phyloP scores from a whole-genome alignment of 352 stramenopile species.

The Globisporangium iwayamae region DNA sequence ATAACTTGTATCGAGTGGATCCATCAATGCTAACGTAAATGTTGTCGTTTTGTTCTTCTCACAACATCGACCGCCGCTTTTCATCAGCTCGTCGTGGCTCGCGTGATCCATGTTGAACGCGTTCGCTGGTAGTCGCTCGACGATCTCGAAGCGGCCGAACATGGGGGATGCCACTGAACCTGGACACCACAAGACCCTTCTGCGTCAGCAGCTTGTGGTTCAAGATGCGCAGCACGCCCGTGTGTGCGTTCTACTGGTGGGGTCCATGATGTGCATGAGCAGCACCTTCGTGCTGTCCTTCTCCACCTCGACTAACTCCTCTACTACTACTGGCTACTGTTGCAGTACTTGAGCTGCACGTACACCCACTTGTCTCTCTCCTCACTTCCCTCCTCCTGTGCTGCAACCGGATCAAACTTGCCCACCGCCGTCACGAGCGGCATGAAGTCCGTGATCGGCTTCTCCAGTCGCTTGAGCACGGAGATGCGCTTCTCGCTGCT shows the following conservation, averaged over 20 bases:
- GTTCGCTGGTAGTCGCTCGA: constrained; percentile 39
- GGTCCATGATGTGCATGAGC: too few species aligned
- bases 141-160: constrained; percentile 68
- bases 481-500: constrained; percentile 50
- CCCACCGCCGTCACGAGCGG: constrained; percentile 55
- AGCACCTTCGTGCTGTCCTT: too few species aligned
- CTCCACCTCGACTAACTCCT: too few species aligned
- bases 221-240: constrained; percentile 22
- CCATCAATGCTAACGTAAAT: too few species aligned
- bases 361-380: constrained; percentile 36
- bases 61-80: too few species aligned
- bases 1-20: too few species aligned
- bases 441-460: constrained; percentile 71
- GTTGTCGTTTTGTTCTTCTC: too few species aligned
- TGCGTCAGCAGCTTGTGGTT: constrained; percentile 52
- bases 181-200: constrained; percentile 53
- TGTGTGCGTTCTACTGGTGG: not conserved
- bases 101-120: not conserved
- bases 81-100: too few species aligned
- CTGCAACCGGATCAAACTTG: constrained; percentile 24
- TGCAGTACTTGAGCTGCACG: constrained; percentile 29
- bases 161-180: constrained; percentile 46
- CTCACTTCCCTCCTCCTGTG: not conserved
- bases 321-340: not conserved
- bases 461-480: constrained; percentile 57